Evolutionary conservation across 2,329 filamentous ascomycete species (phyloP).

Genomic region (Domatiomyces globalis): DNA sequence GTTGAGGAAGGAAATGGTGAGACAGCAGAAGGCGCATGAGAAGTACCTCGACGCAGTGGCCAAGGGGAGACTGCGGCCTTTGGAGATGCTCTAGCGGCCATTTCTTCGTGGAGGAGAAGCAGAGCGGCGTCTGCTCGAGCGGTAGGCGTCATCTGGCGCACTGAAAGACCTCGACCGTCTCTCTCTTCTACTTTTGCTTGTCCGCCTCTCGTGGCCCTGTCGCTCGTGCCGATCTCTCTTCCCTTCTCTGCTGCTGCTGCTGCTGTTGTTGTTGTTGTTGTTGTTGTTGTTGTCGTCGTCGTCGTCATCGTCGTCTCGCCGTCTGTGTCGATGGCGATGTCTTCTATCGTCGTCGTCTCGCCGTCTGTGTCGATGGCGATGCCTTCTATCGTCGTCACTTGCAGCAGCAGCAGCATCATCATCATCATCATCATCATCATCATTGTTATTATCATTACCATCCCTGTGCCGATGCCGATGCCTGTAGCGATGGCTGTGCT

Average conservation of each 20-base stretch:
- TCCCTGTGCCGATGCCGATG: constrained; percentile 5
- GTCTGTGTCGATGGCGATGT: neutral
- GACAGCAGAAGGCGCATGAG: constrained; percentile 73
- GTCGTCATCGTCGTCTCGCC: neutral
- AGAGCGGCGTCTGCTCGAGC: neutral
- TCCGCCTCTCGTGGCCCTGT: neutral
- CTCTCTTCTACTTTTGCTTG: neutral
- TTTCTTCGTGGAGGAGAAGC: neutral
- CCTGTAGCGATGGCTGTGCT: constrained; percentile 22
- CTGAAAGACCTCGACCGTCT: too few species aligned
- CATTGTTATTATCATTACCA: constrained; percentile 1
- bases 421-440: neutral
- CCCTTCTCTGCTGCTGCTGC: neutral
- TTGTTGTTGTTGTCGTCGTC: neutral
- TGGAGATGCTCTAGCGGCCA: neutral
- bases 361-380: neutral
- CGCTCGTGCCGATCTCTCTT: neutral
- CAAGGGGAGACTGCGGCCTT: neutral
- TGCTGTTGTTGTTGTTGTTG: neutral
- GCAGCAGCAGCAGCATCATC: neutral
- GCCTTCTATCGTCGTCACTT: neutral
- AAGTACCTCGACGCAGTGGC: constrained; percentile 32
- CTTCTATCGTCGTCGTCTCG: neutral
- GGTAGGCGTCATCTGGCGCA: too few species aligned
- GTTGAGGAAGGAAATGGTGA: constrained; percentile 77